A percentile compares a stretch with the other conserved stretches of the same genome.
Conservation (phyloP, 176 grass and related monocot species). For the Stipa capillata region DNA sequence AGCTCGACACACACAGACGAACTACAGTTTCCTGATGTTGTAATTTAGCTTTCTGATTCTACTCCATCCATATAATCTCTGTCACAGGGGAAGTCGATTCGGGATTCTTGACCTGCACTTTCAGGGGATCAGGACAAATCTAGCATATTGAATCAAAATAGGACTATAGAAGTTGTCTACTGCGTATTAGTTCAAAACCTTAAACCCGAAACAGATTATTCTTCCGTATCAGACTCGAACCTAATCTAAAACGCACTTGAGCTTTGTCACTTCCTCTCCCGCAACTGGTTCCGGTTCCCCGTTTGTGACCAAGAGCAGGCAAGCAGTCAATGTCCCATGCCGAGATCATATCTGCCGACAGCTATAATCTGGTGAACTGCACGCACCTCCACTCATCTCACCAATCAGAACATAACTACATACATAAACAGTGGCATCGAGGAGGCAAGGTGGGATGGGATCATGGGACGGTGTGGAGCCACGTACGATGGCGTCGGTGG, state of each 20-base stretch:
- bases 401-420: too few relatives aligned
- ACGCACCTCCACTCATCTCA: neutral
- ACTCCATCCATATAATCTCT: neutral
- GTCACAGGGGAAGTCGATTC: neutral
- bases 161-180: neutral
- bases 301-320: neutral
- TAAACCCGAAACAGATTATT: neutral
- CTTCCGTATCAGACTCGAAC: neutral
- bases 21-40: neutral
- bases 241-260: neutral
- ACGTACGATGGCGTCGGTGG: conserved; percentile 80
- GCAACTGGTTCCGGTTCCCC: neutral
- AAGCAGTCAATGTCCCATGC: neutral
- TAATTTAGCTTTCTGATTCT: neutral
- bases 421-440: neutral
- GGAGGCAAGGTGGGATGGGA: neutral
- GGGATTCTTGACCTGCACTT: neutral
- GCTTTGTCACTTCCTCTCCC: too few relatives aligned
- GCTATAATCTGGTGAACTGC: neutral
- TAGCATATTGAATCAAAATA: neutral
- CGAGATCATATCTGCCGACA: neutral
- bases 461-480: neutral
- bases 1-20: too few relatives aligned
- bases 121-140: neutral
- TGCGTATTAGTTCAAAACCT: neutral